phyloP scores from a whole-genome alignment of 495 filamentous ascomycete genomes.

The Annulohypoxylon nitens region DNA sequence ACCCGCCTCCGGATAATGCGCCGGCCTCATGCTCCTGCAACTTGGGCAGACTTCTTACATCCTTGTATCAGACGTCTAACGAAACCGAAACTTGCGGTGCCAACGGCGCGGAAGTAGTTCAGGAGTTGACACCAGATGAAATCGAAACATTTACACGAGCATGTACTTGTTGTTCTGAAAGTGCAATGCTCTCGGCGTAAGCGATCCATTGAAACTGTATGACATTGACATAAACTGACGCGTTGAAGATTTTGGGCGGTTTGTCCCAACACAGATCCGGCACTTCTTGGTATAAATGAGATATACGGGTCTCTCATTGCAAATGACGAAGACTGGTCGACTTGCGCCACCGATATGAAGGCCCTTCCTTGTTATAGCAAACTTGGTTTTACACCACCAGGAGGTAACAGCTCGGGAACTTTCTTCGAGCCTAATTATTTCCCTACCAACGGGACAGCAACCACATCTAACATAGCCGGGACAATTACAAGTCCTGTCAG shows the following conservation, averaged over 20 bases:
- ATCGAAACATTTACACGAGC: neutral
- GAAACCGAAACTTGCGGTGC: neutral
- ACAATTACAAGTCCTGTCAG: neutral
- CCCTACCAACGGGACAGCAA: neutral
- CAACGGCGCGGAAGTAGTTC: neutral
- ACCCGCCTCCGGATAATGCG: neutral
- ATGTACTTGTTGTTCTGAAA: neutral
- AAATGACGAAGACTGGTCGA: neutral
- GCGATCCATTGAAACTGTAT: neutral
- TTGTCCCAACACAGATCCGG: neutral
- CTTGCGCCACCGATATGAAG: neutral
- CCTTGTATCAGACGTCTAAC: neutral
- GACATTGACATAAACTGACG: neutral
- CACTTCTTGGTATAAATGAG: neutral
- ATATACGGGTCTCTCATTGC: neutral
- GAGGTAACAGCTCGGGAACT: neutral
- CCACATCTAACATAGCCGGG: neutral
- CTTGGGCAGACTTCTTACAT: neutral
- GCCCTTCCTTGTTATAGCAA: neutral
- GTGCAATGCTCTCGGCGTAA: neutral
- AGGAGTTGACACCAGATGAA: neutral
- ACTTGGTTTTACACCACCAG: neutral
- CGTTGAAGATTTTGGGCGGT: neutral
- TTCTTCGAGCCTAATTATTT: neutral
- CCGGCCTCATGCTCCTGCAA: neutral